These are phyloP conservation scores for Sugiyamaella sp. DNA, from an alignment of 1,139 yeast genomes.

Conservation along the genomic window DNA sequence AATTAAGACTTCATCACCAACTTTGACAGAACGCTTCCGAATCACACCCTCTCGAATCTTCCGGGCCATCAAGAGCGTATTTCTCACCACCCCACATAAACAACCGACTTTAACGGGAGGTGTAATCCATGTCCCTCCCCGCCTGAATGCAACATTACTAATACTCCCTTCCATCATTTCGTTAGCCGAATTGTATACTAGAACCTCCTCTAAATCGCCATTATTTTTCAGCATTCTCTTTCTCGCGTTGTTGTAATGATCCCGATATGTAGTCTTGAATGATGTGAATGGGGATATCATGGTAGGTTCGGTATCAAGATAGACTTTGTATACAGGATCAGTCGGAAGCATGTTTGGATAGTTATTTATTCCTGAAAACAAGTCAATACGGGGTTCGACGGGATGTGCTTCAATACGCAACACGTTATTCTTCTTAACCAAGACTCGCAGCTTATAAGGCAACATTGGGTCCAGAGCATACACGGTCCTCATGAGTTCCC, in stretches of 20 bases:
- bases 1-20: conserved; percentile 68
- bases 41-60: conserved; percentile 60
- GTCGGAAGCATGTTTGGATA: conserved; percentile 33
- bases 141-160: conserved; percentile 71
- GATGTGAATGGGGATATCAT: conserved; percentile 77
- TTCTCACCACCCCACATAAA: conserved; percentile 81
- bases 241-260: conserved; percentile 66
- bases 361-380: conserved; percentile 49
- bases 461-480: conserved; percentile 35
- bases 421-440: conserved; percentile 53
- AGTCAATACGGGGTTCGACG: conserved; percentile 45
- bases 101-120: conserved; percentile 80
- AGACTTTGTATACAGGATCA: conserved; percentile 57
- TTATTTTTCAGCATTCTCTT: conserved; percentile 42
- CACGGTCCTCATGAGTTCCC: conserved; percentile 52
- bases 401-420: conserved; percentile 56
- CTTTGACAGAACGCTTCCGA: conserved; percentile 48
- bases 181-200: conserved; percentile 62
- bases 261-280: conserved; percentile 81
- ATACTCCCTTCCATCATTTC: conserved; percentile 83
- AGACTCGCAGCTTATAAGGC: conserved; percentile 63
- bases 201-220: conserved; percentile 57
- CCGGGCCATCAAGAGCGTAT: conserved; percentile 59
- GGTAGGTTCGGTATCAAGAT: conserved; percentile 58
- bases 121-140: conserved; percentile 68